Base-by-base conservation (phyloP, 176 grass and related monocot species). In the Lolium perenne region DNA sequence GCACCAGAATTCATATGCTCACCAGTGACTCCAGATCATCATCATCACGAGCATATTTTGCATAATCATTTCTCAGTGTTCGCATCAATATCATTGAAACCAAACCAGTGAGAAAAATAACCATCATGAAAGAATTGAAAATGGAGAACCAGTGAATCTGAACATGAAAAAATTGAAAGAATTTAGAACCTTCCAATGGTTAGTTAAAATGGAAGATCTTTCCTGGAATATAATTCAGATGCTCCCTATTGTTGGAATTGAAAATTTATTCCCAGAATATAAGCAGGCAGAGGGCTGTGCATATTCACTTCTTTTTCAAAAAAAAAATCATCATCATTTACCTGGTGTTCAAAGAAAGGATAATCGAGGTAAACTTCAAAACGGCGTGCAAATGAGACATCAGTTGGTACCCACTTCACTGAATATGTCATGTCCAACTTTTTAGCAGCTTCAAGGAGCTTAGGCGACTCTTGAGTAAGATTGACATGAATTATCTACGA, bases 111-210 rank as follows among this genome's bases (percentile, higher is more conserved):
- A 98, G 93, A 82, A 98, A 98, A 89, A 98, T 98, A 91, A 98
- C 96, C 96, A 98, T 98, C 96, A 98, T 98, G 73, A 98, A 98
- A 46, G 96, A 98, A 92, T 98, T 98, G 91, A 95, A 98, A 81
- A 98, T 95, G 53, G 96, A 98, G 86, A 98, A 98, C 96, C 96
- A 98, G 67, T 98, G 96, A 84, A 98, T 98, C 96, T 98, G 93
- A 74, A 87, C 64, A 91, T 51, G 23, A 80, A 40, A 56, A 79
- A 21, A 38, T 47, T 35, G 77, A 53, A 16, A 87, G 9, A 76
- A 67, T 2, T 88, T 53, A 91, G 65, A 48, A 61, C 16, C 48
- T 54, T 80, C 50, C 15, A 81, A n/a, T 56, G 63, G 68, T 84
- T 64, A 78, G 55, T 80, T 58, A 79, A 57, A 91, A 87, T 7